These are phyloP conservation scores for Pezicula carpinea DNA, from an alignment of 2,329 filamentous ascomycete genomes.

Conservation along the genomic window DNA sequence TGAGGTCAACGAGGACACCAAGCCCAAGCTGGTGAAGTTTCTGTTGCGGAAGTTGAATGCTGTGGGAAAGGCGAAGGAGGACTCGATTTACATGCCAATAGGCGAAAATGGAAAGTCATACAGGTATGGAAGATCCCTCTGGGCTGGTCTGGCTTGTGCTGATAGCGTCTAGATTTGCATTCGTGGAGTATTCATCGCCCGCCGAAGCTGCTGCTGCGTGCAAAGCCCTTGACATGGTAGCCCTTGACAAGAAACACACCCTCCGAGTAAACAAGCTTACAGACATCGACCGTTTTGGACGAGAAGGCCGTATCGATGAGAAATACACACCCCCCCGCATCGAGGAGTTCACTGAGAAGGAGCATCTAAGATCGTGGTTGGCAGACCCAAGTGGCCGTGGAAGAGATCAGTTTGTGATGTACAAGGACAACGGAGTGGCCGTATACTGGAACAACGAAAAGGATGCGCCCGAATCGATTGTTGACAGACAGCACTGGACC, in stretches of 20 bases:
- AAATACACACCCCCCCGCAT: constrained; percentile 80
- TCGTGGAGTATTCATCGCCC: constrained; percentile 90
- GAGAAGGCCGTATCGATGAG: constrained; percentile 90
- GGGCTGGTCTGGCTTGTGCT: constrained; percentile 8
- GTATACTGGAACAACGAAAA: constrained; percentile 99
- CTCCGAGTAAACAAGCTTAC: constrained; percentile 97
- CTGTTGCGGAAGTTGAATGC: constrained; percentile 86
- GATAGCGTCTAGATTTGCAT: constrained; percentile 67
- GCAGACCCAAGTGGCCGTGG: constrained; percentile 74
- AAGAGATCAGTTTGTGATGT: constrained; percentile 94
- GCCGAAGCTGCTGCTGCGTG: constrained; percentile 87
- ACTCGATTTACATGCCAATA: constrained; percentile 90
- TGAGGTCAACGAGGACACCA: constrained; percentile 81
- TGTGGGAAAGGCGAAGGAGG: constrained; percentile 80
- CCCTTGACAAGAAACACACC: constrained; percentile 95
- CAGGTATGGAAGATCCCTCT: constrained; percentile 52
- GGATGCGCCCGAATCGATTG: constrained; percentile 79
- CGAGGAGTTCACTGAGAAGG: constrained; percentile 82
- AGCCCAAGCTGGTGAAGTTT: constrained; percentile 93
- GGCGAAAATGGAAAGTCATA: constrained; percentile 81
- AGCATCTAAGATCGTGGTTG: constrained; percentile 92
- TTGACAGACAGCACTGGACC: constrained; percentile 95
- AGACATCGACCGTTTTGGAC: constrained; percentile 92
- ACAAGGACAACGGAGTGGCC: constrained; percentile 83
- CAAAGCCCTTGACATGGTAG: constrained; percentile 78